Conservation (phyloP, 2,329 filamentous ascomycete genomes). For the Aspergillus aculeatus region DNA sequence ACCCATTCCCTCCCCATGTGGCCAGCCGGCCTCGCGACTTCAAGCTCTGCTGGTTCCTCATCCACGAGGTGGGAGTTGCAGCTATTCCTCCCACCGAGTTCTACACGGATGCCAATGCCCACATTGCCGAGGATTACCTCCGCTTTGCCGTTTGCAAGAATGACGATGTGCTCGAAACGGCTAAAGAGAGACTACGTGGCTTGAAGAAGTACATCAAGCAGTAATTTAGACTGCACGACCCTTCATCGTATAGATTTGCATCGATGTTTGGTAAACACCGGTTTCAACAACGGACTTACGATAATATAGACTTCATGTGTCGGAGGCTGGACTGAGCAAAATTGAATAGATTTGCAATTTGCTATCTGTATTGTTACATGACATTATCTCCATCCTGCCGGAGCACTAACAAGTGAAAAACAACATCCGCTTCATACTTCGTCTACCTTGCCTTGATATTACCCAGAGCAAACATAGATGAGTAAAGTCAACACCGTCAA, state of each 20-base stretch:
- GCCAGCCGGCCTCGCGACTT: slow-evolving; percentile 85
- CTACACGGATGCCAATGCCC: slow-evolving; percentile 79
- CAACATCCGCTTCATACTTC: not conserved
- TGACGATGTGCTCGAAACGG: slow-evolving; percentile 76
- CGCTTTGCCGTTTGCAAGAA: slow-evolving; percentile 96
- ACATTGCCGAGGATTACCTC: slow-evolving; percentile 88
- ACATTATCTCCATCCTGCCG: not conserved
- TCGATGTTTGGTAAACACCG: not conserved
- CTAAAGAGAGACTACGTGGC: slow-evolving; percentile 71
- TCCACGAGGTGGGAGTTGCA: slow-evolving; percentile 92
- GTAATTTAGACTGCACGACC: slow-evolving; percentile 12
- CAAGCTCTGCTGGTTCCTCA: slow-evolving; percentile 93
- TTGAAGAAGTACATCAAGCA: slow-evolving; percentile 67
- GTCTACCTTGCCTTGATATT: not conserved
- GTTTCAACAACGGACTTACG: not conserved
- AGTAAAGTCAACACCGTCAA: not conserved
- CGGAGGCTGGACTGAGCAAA: not conserved
- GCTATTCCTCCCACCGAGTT: slow-evolving; percentile 97
- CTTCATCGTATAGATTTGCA: not conserved
- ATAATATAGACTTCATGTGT: not conserved
- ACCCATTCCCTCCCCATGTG: slow-evolving; percentile 87
- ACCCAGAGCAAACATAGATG: not conserved
- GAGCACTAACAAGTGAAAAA: not conserved
- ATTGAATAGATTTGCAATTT: not conserved
- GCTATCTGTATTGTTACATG: not conserved